Evolutionary conservation across 345 rosid genomes (phyloP), one percentile per base, ranked within the genome.

Genomic region (Combretum micranthum): DNA sequence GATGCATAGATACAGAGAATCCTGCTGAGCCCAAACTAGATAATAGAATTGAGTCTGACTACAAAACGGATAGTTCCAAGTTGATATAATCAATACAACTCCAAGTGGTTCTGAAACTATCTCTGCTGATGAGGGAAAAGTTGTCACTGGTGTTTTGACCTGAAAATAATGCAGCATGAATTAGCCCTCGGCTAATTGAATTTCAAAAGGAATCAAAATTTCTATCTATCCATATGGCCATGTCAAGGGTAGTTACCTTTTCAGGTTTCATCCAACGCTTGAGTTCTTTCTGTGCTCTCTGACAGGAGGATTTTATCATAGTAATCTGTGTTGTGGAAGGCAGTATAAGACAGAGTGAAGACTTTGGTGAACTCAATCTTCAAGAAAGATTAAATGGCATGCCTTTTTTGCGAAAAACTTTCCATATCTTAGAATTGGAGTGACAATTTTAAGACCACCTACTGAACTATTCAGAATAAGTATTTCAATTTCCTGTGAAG

Each of bases 41-140:
- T 47, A 59, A 10, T 1, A 14, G 15, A n/a, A 47, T 2, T 25
- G 13, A 43, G 2, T 47, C 15, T 2, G 61, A 85, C 51, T 77
- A 87, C 97, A 13, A 62, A 87, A 81, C 22, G 93, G 97, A 57
- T 73, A 87, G 57, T 87, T 90, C 95, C 97, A 90, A 25, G 97
- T 64, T 42, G 97, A 87, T 68, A 90, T 83, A 70, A 90, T 69
- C 74, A 87, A 63, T 43, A 84, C 88, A 56, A 80, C 83, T 47
- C 97, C 97, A 7, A 87, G 76, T 2, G 97, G 93, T 66, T 90
- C 97, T 19, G 93, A 63, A 23, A 84, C 86, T 52, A 90, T 84
- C 77, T 87, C 78, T 61, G 95, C 95, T 8, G 90, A 81, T 0
- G 95, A 90, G 2, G 93, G 97, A 64, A 69, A 84, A 10, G 95